Conservation (phyloP, 2,329 filamentous ascomycete species). For the Penicillium sp. region DNA sequence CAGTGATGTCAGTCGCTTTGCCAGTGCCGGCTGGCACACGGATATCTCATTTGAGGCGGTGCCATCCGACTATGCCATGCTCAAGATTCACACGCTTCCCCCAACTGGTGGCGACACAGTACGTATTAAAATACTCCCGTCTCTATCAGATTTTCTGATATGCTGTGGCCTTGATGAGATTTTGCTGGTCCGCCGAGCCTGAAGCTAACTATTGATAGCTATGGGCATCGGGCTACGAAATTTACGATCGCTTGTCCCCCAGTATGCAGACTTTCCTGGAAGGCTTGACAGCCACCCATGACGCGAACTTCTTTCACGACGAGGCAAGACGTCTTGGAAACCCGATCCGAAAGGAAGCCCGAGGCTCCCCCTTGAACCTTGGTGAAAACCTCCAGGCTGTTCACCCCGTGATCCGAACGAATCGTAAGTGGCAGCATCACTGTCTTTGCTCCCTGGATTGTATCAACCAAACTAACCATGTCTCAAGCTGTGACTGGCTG, state of each 20-base stretch:
- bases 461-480: background rate
- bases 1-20: conserved; percentile 1
- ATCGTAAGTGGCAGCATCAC: conserved; percentile 30
- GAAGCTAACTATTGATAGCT: background rate
- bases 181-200: too few species aligned
- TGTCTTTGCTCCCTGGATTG: background rate
- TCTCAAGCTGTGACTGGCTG: conserved; percentile 27
- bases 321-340: conserved; percentile 26
- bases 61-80: conserved; percentile 1
- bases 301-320: conserved; percentile 26
- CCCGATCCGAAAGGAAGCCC: conserved; percentile 22
- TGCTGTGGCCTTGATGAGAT: too few species aligned
- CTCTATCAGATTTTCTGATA: too few species aligned
- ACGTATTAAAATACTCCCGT: background rate
- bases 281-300: conserved; percentile 33
- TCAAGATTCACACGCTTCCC: background rate
- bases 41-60: conserved; percentile 1
- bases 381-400: conserved; percentile 47
- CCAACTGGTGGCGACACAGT: background rate
- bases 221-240: conserved; percentile 26
- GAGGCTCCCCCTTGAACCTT: conserved; percentile 53
- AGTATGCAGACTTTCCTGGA: conserved; percentile 37
- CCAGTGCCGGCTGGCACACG: conserved; percentile 1
- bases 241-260: conserved; percentile 36
- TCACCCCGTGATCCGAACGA: conserved; percentile 47